Percentiles rank a stretch among this genome's conserved stretches.
phyloP scores from a whole-genome alignment of 1,139 yeast species.

The Suhomyces anneliseae region DNA sequence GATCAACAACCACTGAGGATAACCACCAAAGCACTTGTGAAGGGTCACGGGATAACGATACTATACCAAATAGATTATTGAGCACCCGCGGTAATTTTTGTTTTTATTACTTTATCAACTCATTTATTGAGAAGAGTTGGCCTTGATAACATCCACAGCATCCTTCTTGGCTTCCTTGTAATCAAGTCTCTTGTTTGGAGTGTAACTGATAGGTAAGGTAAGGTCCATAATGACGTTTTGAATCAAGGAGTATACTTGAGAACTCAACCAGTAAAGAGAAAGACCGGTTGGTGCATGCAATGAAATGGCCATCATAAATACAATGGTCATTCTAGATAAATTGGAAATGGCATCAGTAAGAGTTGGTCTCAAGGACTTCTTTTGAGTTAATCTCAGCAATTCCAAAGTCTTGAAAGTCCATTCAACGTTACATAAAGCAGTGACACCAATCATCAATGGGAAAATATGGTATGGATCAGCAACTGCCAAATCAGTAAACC shows the following conservation, averaged over 20 bases:
- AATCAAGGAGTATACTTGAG: slow-evolving; percentile 69
- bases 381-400: slow-evolving; percentile 37
- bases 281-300: slow-evolving; percentile 85
- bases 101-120: too few relatives aligned
- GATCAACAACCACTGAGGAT: too few relatives aligned
- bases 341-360: slow-evolving; percentile 61
- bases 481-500: slow-evolving; percentile 61
- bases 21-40: too few relatives aligned
- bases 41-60: too few relatives aligned
- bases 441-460: slow-evolving; percentile 69
- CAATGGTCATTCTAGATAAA: slow-evolving; percentile 70
- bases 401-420: slow-evolving; percentile 64
- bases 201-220: slow-evolving; percentile 57
- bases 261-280: slow-evolving; percentile 82
- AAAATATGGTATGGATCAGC: slow-evolving; percentile 64
- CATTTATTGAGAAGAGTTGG: not conserved
- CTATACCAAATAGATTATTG: too few relatives aligned
- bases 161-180: slow-evolving; percentile 10
- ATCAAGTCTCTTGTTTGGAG: slow-evolving; percentile 41
- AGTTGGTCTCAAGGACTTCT: slow-evolving; percentile 52
- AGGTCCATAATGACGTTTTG: slow-evolving; percentile 77
- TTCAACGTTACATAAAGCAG: slow-evolving; percentile 76
- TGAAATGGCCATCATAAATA: slow-evolving; percentile 79
- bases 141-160: slow-evolving; percentile 3
- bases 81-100: too few relatives aligned